Conservation (phyloP, 176 grass and related monocot species). For the Eremochloa ophiuroides region DNA sequence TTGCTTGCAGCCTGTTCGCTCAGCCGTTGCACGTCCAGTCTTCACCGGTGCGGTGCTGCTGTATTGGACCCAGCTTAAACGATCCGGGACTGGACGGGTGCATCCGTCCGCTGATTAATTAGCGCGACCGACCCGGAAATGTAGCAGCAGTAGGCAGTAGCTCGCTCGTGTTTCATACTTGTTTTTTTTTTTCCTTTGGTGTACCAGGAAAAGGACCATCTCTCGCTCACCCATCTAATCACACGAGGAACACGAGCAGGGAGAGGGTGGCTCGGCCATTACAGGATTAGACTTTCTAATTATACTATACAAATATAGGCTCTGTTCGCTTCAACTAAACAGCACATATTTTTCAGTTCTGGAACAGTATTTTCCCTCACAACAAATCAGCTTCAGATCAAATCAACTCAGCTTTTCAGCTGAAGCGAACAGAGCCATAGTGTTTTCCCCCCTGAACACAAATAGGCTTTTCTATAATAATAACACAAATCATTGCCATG, state of each 20-base stretch:
- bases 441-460: too few species aligned
- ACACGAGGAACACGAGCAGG: neutral
- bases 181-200: neutral
- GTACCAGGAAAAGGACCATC: neutral
- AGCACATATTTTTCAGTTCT: too few species aligned
- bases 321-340: too few species aligned
- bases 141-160: neutral
- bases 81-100: neutral
- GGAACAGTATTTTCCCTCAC: too few species aligned
- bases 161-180: neutral
- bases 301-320: too few species aligned
- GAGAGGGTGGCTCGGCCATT: too few species aligned
- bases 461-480: neutral
- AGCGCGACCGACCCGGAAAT: neutral
- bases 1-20: neutral
- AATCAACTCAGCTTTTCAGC: too few species aligned
- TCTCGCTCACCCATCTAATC: neutral
- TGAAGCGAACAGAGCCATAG: too few species aligned
- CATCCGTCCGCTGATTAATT: neutral
- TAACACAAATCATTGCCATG: neutral
- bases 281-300: neutral
- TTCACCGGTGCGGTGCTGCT: conserved; percentile 15
- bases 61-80: neutral
- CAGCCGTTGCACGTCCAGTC: conserved; percentile 20
- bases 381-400: too few species aligned